Evolutionary conservation across 2,329 filamentous ascomycete genomes (phyloP), one percentile per base, ranked within the genome.

Genomic region (Cordyceps cicadae): DNA sequence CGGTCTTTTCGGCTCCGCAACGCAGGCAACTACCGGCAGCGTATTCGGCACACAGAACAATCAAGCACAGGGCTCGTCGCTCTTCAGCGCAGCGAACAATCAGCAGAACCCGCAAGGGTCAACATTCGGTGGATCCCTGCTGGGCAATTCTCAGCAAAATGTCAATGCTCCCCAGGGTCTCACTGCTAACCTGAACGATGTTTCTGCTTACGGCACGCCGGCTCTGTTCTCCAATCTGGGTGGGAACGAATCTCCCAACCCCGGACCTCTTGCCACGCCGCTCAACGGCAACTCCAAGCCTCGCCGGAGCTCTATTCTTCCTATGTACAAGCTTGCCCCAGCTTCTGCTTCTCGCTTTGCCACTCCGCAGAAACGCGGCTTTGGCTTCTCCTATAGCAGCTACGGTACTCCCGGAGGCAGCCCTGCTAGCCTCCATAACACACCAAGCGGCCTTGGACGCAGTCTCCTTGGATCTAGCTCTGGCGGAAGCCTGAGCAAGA

Each of bases 361-460:
- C 34, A 96, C 92, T 0, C 92, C 92, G 0, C 89, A 92, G 67
- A 93, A 91, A 75, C 84, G 88, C 60, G 91, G 90, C 5, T 97
- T 90, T 70, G 93, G 93, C 3, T 96, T 97, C 72, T 92, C 89
- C 2, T 97, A 97, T 75, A 96, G 92, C 65, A 92, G 87, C 2
- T 96, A 96, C 67, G 91, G 90, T 50, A 92, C 89, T 1, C 92
- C 93, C 6, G 85, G 79, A 43, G 87, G 80, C 61, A 90, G 85
- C 66, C 83, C 83, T 24, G 83, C 88, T 5, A 86, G 87, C 43
- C 79, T 83, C 49, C 72, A 72, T 3, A 90, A 87, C 71, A 88
- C 89, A 7, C 88, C 90, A 5, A 86, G 84, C 43, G 81, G 80
- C 19, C 76, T 88, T 56, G 83, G 84, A 26, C 85, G 84, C 69